Base-by-base conservation (phyloP, 495 filamentous ascomycete species). In the Umbilicaria muhlenbergii region DNA sequence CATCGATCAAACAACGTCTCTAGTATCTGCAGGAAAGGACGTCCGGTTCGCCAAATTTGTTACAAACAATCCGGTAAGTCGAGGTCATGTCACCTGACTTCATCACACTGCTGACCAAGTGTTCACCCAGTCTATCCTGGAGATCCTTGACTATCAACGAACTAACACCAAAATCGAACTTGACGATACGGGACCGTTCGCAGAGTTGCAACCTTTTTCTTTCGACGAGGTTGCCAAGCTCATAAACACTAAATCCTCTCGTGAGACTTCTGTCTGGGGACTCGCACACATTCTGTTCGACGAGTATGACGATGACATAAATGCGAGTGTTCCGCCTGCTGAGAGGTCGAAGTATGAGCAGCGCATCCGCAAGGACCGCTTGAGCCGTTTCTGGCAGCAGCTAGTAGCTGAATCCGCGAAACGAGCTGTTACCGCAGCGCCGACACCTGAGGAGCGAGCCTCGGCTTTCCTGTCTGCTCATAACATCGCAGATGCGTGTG, bases 231-330 rank as follows among this genome's bases (percentile, higher is more conserved):
- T 71, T 38, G 52, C 55, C 2, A 21, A 47, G 19, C 39, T 47
- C 32, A 54, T 63, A 10, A 40, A 44, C n/a, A 45, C 53, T 15
- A 55, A 49, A 43, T 55, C 56, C 36, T 39, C 50, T 14, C 69
- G 78, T 42, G 80, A 84, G 47, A 72, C 75, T 48, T 66, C 68
- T 11, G 70, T 77, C 11, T 89, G 83, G 83, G 65, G 75, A 43
- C 69, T 95, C 42, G 81, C 83, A n/a, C 78, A 80, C 39, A 73
- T 94, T 24, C 71, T 98, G 15, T 96, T 91, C 55, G 87, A 94
- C 47, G 73, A 81, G 13, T 58, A 72, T 7, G 62, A 71, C 33
- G 58, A 66, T 38, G 64, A 68, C 14, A 64, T 65, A 28, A 66
- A 65, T 3, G 63, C 57, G 1, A 60, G 62, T 44, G 54, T 70